Evolutionary conservation across 2,329 filamentous ascomycete species (phyloP).

Genomic region (Sporothrix brunneoviolacea): DNA sequence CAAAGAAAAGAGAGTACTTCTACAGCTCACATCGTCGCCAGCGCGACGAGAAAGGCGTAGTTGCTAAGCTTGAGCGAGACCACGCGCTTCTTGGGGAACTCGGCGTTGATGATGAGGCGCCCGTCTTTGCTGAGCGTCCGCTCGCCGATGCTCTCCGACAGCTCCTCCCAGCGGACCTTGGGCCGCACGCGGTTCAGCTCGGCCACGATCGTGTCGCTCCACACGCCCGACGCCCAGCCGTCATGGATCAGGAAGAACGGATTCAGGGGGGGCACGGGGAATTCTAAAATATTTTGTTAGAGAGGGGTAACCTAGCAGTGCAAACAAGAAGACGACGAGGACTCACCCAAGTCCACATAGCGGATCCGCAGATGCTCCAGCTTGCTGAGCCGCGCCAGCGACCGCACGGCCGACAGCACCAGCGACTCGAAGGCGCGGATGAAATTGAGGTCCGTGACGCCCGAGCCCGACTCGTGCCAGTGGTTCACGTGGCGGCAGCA

Average conservation of each 20-base stretch:
- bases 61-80: slow-evolving; percentile 52
- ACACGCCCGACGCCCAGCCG: slow-evolving; percentile 60
- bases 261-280: slow-evolving; percentile 62
- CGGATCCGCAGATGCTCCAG: slow-evolving; percentile 62
- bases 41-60: slow-evolving; percentile 43
- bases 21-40: slow-evolving; percentile 15
- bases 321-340: neutral
- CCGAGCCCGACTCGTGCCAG: slow-evolving; percentile 59
- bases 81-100: slow-evolving; percentile 46
- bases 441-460: slow-evolving; percentile 65
- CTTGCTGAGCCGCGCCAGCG: slow-evolving; percentile 51
- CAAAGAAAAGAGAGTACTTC: slow-evolving; percentile 26
- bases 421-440: slow-evolving; percentile 65
- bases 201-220: slow-evolving; percentile 61
- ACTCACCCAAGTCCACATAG: slow-evolving; percentile 63
- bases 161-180: slow-evolving; percentile 50
- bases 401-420: slow-evolving; percentile 56
- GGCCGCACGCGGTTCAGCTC: slow-evolving; percentile 55
- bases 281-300: slow-evolving; percentile 48
- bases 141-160: slow-evolving; percentile 58
- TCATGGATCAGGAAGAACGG: slow-evolving; percentile 62
- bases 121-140: slow-evolving; percentile 54
- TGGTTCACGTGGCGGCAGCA: slow-evolving; percentile 54
- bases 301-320: neutral
- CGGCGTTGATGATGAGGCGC: slow-evolving; percentile 48